Evolutionary conservation across 768 basidiomycete species (phyloP).

Genomic region (Leccinellum albellum): DNA sequence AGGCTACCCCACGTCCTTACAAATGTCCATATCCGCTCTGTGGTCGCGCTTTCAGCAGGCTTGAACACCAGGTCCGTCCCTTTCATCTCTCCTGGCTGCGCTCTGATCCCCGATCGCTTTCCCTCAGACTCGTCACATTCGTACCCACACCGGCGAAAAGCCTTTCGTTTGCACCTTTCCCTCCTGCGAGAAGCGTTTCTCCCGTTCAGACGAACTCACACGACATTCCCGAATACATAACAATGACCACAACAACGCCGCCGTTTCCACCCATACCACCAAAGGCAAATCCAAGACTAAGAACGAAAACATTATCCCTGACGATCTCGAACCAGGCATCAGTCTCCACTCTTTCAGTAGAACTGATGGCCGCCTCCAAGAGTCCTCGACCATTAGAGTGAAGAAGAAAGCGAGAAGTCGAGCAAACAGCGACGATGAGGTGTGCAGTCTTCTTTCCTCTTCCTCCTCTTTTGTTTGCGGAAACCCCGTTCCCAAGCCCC

Average conservation of each 20-base stretch:
- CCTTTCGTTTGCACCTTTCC: conserved; percentile 91
- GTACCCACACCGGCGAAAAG: conserved; percentile 98
- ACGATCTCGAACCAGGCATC: conserved; percentile 25
- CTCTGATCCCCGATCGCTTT: conserved; percentile 16
- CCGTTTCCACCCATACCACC: conserved; percentile 18
- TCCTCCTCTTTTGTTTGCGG: background rate
- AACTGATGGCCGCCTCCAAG: conserved; percentile 18
- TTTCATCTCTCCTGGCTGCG: conserved; percentile 8
- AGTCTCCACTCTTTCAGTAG: conserved; percentile 25
- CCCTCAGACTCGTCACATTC: conserved; percentile 88
- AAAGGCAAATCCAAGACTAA: conserved; percentile 31
- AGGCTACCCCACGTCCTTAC: conserved; percentile 70
- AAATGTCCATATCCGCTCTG: conserved; percentile 93
- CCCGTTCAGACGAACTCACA: conserved; percentile 96
- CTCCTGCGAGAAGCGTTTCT: conserved; percentile 97
- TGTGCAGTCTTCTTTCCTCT: conserved; percentile 34
- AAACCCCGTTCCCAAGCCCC: conserved; percentile 4
- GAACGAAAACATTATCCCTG: conserved; percentile 20
- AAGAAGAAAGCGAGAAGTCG: conserved; percentile 80
- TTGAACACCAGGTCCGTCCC: conserved; percentile 85
- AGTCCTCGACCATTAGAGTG: conserved; percentile 35
- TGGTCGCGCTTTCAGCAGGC: conserved; percentile 90
- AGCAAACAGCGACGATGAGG: conserved; percentile 83
- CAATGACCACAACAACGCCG: conserved; percentile 42
- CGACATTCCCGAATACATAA: conserved; percentile 93